These are phyloP conservation scores for Telopea speciosissima DNA, from an alignment of 177 flowering plant genomes.

Conservation along the genomic window DNA sequence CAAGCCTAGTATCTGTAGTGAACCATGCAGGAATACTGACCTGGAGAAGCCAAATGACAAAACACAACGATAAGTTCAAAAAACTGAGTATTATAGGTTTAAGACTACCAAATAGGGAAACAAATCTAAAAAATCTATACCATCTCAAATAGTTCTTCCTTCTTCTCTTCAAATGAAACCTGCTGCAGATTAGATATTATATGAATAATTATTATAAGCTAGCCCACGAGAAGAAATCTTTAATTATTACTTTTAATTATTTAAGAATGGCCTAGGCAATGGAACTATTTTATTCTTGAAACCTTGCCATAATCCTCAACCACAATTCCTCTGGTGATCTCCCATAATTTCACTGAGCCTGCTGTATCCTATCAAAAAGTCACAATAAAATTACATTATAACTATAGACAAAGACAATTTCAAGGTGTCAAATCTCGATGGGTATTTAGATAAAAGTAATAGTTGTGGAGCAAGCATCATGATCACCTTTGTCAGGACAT, in stretches of 20 bases:
- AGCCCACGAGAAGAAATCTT: not conserved
- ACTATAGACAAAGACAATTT: slow-evolving; percentile 1
- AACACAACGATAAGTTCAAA: not conserved
- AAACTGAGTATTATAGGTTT: not conserved
- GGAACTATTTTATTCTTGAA: slow-evolving; percentile 1
- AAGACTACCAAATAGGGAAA: not conserved
- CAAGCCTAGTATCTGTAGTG: slow-evolving; percentile 87
- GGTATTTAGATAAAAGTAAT: not conserved
- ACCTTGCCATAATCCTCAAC: slow-evolving; percentile 95
- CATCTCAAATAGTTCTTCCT: slow-evolving; percentile 93
- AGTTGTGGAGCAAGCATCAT: not conserved
- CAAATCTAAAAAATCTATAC: slow-evolving; percentile 28
- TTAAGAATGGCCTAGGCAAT: not conserved
- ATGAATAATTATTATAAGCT: not conserved
- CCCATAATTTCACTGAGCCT: slow-evolving; percentile 94
- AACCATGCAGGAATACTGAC: slow-evolving; percentile 99
- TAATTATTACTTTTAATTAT: not conserved
- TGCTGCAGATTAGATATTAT: slow-evolving; percentile 36
- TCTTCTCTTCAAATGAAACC: slow-evolving; percentile 93
- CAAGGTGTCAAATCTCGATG: not conserved
- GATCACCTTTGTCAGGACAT: slow-evolving; percentile 80
- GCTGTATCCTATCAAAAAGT: slow-evolving; percentile 54
- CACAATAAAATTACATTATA: slow-evolving; percentile 4
- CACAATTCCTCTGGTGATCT: slow-evolving; percentile 81
- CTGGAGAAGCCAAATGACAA: slow-evolving; percentile 30